These are phyloP conservation scores for Chaetomidium leptoderma DNA, from an alignment of 495 filamentous ascomycete genomes.

Conservation along the genomic window DNA sequence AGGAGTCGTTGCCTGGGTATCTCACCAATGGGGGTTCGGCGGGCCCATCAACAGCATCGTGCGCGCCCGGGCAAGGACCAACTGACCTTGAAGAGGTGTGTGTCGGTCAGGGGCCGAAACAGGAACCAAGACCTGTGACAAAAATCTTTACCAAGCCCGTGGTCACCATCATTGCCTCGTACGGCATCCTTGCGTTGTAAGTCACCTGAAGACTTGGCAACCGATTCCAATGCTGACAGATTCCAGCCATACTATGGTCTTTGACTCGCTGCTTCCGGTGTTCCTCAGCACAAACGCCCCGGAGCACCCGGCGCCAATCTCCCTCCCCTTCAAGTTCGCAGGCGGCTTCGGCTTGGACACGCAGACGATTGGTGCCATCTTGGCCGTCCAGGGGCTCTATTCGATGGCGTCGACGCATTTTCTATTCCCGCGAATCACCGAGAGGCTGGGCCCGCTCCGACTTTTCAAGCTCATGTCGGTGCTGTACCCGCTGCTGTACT, in stretches of 20 bases:
- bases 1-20: slow-evolving; percentile 61
- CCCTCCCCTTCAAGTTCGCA: slow-evolving; percentile 79
- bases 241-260: slow-evolving; percentile 72
- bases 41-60: slow-evolving; percentile 14
- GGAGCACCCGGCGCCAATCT: slow-evolving; percentile 33
- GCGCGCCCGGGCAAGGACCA: not conserved
- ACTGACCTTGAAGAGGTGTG: slow-evolving; percentile 19
- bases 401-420: slow-evolving; percentile 80
- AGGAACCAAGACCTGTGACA: slow-evolving; percentile 21
- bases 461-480: slow-evolving; percentile 77
- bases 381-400: slow-evolving; percentile 85
- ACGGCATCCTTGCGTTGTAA: slow-evolving; percentile 94
- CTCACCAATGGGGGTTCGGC: slow-evolving; percentile 55
- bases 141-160: slow-evolving; percentile 73
- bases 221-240: slow-evolving; percentile 7
- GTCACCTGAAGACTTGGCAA: slow-evolving; percentile 32
- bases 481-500: slow-evolving; percentile 82
- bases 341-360: slow-evolving; percentile 80
- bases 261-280: slow-evolving; percentile 89
- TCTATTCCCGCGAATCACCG: slow-evolving; percentile 70
- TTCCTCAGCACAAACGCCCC: slow-evolving; percentile 73
- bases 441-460: slow-evolving; percentile 66
- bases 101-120: not conserved
- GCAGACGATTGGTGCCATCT: slow-evolving; percentile 77
- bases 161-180: slow-evolving; percentile 75